phyloP scores from a whole-genome alignment of 208 protist species.

The Zelonia costaricensis region DNA sequence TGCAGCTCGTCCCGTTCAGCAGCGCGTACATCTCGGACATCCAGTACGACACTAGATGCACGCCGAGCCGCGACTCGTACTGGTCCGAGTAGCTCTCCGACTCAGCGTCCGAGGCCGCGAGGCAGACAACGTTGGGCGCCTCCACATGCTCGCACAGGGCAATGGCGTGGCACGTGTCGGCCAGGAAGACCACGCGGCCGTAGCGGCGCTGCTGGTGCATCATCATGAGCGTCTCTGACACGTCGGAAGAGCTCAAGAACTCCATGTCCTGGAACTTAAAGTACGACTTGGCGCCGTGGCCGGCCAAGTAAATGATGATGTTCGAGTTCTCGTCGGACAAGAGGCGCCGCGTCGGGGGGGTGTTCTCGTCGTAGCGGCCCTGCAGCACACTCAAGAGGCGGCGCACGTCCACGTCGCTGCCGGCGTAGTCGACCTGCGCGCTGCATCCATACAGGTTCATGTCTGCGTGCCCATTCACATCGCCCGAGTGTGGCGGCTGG shows the following conservation, averaged over 20 bases:
- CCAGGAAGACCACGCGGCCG: slow-evolving; percentile 91
- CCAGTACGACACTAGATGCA: slow-evolving; percentile 91
- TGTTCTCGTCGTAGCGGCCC: slow-evolving; percentile 91
- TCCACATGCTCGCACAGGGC: slow-evolving; percentile 87
- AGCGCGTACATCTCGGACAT: slow-evolving; percentile 85
- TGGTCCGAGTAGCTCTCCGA: slow-evolving; percentile 79
- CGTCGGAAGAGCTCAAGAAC: slow-evolving; percentile 84
- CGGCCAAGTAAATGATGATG: slow-evolving; percentile 97
- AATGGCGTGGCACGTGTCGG: slow-evolving; percentile 97
- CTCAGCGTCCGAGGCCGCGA: slow-evolving; percentile 56
- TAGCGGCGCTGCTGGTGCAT: slow-evolving; percentile 95
- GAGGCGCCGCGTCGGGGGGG: slow-evolving; percentile 93
- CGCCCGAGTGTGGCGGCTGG: slow-evolving; percentile 2
- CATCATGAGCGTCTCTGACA: slow-evolving; percentile 96
- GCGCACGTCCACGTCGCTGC: slow-evolving; percentile 96
- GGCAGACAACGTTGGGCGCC: slow-evolving; percentile 79
- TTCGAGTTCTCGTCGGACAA: slow-evolving; percentile 94
- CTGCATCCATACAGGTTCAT: slow-evolving; percentile 89
- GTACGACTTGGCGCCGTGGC: slow-evolving; percentile 96
- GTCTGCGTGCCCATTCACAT: slow-evolving; percentile 5
- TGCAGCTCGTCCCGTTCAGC: slow-evolving; percentile 67
- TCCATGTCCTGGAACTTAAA: slow-evolving; percentile 97
- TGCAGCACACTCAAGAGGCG: slow-evolving; percentile 95
- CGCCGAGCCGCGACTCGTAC: slow-evolving; percentile 68
- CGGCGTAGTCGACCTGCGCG: slow-evolving; percentile 97